Base-by-base conservation (phyloP, 441 rosid genomes). In the Erodium moschatum region DNA sequence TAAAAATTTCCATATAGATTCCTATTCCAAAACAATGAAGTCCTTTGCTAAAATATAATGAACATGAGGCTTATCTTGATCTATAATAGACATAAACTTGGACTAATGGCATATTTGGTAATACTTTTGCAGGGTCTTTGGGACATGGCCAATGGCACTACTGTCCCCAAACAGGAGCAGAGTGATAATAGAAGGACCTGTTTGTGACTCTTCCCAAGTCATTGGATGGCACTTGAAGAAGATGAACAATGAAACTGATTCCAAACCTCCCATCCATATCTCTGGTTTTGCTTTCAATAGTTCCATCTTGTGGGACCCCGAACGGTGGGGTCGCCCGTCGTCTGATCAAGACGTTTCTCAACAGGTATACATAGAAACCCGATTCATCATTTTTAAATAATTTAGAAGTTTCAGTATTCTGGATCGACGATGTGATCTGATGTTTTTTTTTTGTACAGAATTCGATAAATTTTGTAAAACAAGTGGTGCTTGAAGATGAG, bases 311-410 rank as follows among this genome's bases (percentile, higher is more conserved):
- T 91, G 97, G 99, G 97, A 91, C 67, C 97, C 97, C 29, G 97
- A 91, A 69, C 81, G 96, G 84, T 91, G 97, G 98, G 98, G 98
- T 67, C 89, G 97, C n/a, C 87, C 93, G 70, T 89, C 97, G n/a
- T 84, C 97, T 0, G 67, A 76, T 67, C 93, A 92, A 73, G 90
- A 72, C 60, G 77, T 87, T 56, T 76, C 87, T 10, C 97, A 90
- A 90, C 60, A 52, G 60, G 60, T 52, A 52, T 7, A n/a, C n/a
- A 13, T n/a, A 29, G 0, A 29, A 29, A 29, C 3, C 4, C 31
- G 31, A 29, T 29, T 1, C 3, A 3, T 29, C 31, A 29, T 29
- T 29, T 29, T 29, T 29, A 29, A 29, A 29, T 29, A 3, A 29
- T 3, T 29, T 4, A 2, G 3, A 29, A 29, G 31, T 29, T 29